These are phyloP conservation scores for Globisporangium cylindrosporum DNA, from an alignment of 352 stramenopile genomes.

Conservation along the genomic window DNA sequence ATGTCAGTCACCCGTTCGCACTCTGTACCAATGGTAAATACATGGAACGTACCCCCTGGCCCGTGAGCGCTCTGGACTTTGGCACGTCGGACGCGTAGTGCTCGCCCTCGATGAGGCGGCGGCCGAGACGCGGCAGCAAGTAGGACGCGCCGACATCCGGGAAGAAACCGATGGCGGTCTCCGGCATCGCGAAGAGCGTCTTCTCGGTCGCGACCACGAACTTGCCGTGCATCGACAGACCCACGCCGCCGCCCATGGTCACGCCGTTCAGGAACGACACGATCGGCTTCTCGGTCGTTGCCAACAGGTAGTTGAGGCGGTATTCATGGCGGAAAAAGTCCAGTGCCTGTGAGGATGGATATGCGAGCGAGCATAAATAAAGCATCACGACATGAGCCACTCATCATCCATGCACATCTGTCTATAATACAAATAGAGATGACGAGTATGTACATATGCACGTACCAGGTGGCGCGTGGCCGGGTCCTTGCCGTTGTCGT, in stretches of 20 bases:
- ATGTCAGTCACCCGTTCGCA: not conserved
- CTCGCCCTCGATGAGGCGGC: conserved; percentile 61
- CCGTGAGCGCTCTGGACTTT: conserved; percentile 65
- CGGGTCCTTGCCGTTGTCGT: conserved; percentile 73
- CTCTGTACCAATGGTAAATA: not conserved
- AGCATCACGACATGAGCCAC: not conserved
- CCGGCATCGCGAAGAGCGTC: conserved; percentile 98
- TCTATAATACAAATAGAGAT: not conserved
- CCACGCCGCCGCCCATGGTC: conserved; percentile 98
- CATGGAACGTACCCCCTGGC: conserved; percentile 52
- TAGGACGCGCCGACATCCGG: conserved; percentile 95
- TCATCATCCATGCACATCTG: not conserved
- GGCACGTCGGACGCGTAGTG: conserved; percentile 70
- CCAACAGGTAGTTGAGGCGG: conserved; percentile 90
- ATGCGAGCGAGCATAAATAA: not conserved
- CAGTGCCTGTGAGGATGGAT: conserved; percentile 27
- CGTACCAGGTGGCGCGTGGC: conserved; percentile 56
- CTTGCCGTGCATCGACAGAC: conserved; percentile 95
- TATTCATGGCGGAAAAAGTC: conserved; percentile 97
- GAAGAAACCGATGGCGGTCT: conserved; percentile 98
- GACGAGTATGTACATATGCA: not conserved
- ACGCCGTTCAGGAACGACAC: conserved; percentile 97
- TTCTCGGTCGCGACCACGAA: conserved; percentile 97
- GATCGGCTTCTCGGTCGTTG: conserved; percentile 80
- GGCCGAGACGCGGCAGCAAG: conserved; percentile 88